A percentile compares a stretch with the other conserved stretches of the same genome.
phyloP scores from a whole-genome alignment of 2,329 filamentous ascomycete species.

The Torrubiellomyces zombiae region DNA sequence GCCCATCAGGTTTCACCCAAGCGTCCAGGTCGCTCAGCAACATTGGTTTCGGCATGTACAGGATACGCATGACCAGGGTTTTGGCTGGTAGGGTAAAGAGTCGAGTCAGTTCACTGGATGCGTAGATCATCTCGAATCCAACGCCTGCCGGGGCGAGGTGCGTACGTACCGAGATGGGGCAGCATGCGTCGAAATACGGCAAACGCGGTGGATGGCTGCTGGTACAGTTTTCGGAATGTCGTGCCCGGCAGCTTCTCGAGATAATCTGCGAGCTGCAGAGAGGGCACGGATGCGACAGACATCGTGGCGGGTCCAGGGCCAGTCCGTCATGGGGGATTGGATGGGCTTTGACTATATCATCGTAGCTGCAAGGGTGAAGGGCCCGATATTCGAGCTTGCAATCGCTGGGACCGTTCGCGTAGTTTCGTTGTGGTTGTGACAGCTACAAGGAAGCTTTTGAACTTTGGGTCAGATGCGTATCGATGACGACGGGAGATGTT shows the following conservation, averaged over 20 bases:
- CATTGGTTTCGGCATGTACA: slow-evolving; percentile 76
- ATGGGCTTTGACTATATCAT: slow-evolving; percentile 5
- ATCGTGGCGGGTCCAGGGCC: slow-evolving; percentile 19
- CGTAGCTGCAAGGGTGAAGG: slow-evolving; percentile 1
- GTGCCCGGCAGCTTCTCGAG: slow-evolving; percentile 81
- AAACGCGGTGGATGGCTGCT: slow-evolving; percentile 86
- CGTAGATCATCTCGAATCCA: background rate
- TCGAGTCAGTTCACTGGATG: no score
- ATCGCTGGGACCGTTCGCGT: background rate
- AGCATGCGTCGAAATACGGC: slow-evolving; percentile 97
- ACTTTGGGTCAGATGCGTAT: no score
- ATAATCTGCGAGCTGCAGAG: slow-evolving; percentile 63
- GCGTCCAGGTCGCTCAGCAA: slow-evolving; percentile 64
- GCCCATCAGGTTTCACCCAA: slow-evolving; percentile 58
- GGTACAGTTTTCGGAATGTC: slow-evolving; percentile 82
- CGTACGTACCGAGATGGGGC: slow-evolving; percentile 58
- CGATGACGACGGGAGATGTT: no score
- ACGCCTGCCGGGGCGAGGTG: background rate
- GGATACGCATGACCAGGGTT: slow-evolving; percentile 84
- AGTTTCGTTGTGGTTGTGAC: no score
- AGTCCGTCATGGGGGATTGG: slow-evolving; percentile 11
- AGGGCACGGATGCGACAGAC: slow-evolving; percentile 28
- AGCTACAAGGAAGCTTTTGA: slow-evolving; percentile 1
- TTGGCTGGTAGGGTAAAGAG: slow-evolving; percentile 45
- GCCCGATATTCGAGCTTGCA: no score